Conservation (phyloP, 2,329 filamentous ascomycete genomes). For the Arthrobotrys conoides region DNA sequence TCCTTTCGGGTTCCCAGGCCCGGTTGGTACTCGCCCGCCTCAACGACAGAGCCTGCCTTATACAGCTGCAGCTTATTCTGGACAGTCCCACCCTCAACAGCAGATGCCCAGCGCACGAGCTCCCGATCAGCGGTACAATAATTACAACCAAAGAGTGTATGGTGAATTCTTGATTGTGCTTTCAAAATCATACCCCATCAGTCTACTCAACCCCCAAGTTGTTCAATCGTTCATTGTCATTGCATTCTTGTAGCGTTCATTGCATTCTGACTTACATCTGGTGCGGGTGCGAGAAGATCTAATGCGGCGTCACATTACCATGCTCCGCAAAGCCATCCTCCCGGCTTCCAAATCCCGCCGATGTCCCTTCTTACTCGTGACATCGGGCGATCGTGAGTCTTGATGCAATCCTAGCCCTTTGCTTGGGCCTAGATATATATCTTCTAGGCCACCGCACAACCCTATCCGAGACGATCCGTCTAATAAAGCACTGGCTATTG, state of each 20-base stretch:
- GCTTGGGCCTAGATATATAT: background rate
- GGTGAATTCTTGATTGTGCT: constrained; percentile 31
- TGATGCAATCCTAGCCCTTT: constrained; percentile 22
- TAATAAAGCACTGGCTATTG: background rate
- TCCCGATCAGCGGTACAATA: constrained; percentile 51
- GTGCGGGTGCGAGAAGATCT: constrained; percentile 59
- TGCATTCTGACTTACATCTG: constrained; percentile 44
- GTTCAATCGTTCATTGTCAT: background rate
- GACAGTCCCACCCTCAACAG: constrained; percentile 34
- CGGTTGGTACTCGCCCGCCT: constrained; percentile 46
- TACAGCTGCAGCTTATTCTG: constrained; percentile 28
- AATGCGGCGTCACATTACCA: constrained; percentile 41
- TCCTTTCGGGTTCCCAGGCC: constrained; percentile 51
- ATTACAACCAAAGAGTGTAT: constrained; percentile 56
- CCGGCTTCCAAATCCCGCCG: constrained; percentile 43
- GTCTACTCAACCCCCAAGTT: background rate
- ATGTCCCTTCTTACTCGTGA: constrained; percentile 37
- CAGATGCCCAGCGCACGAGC: constrained; percentile 35
- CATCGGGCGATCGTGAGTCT: constrained; percentile 56
- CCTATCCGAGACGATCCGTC: background rate
- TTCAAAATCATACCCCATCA: background rate
- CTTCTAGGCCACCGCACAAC: background rate
- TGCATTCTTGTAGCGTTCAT: background rate
- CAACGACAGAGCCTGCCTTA: constrained; percentile 43
- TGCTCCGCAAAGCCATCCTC: constrained; percentile 46